Evolutionary conservation across 257 asterid species (phyloP), one percentile per base, ranked within the genome.

Genomic region (Ehretia macrophylla): DNA sequence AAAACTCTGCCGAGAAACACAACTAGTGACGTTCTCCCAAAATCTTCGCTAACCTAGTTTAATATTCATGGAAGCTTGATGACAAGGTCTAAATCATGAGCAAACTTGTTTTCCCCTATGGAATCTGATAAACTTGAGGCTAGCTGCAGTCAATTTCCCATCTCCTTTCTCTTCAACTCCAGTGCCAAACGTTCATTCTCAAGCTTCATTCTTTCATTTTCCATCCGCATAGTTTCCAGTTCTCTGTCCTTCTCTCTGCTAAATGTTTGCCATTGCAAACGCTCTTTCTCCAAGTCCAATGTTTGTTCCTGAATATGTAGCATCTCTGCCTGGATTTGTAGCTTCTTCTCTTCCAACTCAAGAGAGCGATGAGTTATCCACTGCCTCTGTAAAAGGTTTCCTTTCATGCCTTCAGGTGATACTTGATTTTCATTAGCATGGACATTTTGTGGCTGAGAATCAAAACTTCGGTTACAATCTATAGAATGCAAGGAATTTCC

Each of bases 261-360:
- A 73, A 69, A 77, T 50, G 64, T 69, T 45, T 77, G 77, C 83
- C 83, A 73, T 54, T 74, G 50, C 57, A 77, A 66, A 46, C 75
- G 67, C 63, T 77, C 83, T 60, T 48, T 77, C 69, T 77, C 83
- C 55, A 77, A 59, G 50, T 77, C 83, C 70, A 77, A 51, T 76
- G 61, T 62, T 51, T 73, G 79, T 17, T 72, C 77, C 37, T 77
- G 77, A 32, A 77, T 55, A 12, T 69, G 67, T 51, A 77, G 50
- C 77, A 54, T 59, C 50, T 73, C 77, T 17, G 77, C 77, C 23
- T 77, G 77, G 37, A 77, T 66, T 9, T 69, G 70, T 47, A 77
- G 65, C 66, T 62, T 77, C 57, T 69, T 75, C 22, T 73, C 75
- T 63, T 77, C 74, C 32, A 73, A 69, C 60, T 66, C 74, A 64